Evolutionary conservation across 2,329 filamentous ascomycete species (phyloP), one percentile per base, ranked within the genome.

Genomic region (Leptographium lundbergii): DNA sequence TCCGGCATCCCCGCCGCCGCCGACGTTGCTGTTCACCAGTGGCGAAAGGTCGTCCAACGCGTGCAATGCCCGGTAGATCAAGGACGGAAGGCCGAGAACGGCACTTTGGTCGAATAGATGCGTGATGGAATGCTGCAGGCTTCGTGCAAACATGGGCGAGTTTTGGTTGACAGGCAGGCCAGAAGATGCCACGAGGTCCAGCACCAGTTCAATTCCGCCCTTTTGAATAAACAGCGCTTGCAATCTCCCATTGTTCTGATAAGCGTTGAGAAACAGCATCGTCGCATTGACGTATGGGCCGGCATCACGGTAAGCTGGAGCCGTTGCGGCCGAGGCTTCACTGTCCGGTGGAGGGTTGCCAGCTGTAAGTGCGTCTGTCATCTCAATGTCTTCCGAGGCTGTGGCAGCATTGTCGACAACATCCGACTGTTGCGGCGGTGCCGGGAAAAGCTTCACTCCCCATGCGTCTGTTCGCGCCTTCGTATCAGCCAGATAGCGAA

Each of bases 171-270:
- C 84, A 1, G 89, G 84, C 54, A 97, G 78, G 69, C 89, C 91
- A 6, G 90, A 87, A 34, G 91, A 82, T 58, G 88, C 89, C 48
- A 87, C 87, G 59, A 96, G 82, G 67, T 96, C 90, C 58, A 99
- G 77, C 24, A 97, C 77, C 56, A 87, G 78, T 69, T 96, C 90
- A 27, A 92, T 84, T 7, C 90, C 94, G 60, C 91, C 89, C 56
- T 81, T 80, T 58, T 88, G 82, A 62, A 94, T 84, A 67, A 96
- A 92, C 27, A 81, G 80, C 22, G 78, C 75, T 70, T 88, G 91
- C 65, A 95, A 80, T 39, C 78, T 78, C 59, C 81, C 77, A 67
- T 95, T 95, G 62, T 82, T 81, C 61, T 94, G 82, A 69, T 94
- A 92, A 1, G 87, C 67, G 11, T 72, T 71, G 53, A 99, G 73